Evolutionary conservation across 345 rosid species (phyloP).

Genomic region (Nephelium lappaceum): DNA sequence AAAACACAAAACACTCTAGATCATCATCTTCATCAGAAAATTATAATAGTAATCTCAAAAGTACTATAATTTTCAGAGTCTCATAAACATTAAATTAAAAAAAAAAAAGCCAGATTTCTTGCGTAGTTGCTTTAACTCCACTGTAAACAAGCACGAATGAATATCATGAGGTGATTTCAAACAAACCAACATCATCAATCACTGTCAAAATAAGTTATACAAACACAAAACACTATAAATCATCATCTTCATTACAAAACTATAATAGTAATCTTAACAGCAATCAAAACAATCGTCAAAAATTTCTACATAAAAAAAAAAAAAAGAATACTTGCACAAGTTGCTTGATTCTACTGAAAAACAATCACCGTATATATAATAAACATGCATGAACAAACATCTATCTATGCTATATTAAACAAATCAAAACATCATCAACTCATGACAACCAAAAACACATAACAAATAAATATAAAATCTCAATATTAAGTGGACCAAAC

Average conservation of each 20-base stretch:
- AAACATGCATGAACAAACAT: background rate
- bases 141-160: too few species aligned
- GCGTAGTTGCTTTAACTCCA: background rate
- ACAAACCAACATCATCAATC: too few species aligned
- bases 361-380: background rate
- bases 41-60: background rate
- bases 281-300: too few species aligned
- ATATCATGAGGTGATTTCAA: too few species aligned
- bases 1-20: background rate
- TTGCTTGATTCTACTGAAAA: background rate
- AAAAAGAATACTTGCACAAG: background rate
- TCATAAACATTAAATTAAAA: too few species aligned
- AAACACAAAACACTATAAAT: background rate
- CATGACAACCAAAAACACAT: background rate
- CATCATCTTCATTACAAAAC: too few species aligned
- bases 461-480: background rate
- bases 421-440: constrained; percentile 1
- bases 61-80: too few species aligned
- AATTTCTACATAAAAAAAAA: too few species aligned
- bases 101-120: too few species aligned
- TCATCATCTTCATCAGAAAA: constrained; percentile 1
- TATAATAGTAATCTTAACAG: too few species aligned
- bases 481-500: background rate
- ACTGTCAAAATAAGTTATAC: background rate
- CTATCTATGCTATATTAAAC: background rate